These are phyloP conservation scores for Apiospora arundinis DNA, from an alignment of 2,329 filamentous ascomycete genomes.

Conservation along the genomic window DNA sequence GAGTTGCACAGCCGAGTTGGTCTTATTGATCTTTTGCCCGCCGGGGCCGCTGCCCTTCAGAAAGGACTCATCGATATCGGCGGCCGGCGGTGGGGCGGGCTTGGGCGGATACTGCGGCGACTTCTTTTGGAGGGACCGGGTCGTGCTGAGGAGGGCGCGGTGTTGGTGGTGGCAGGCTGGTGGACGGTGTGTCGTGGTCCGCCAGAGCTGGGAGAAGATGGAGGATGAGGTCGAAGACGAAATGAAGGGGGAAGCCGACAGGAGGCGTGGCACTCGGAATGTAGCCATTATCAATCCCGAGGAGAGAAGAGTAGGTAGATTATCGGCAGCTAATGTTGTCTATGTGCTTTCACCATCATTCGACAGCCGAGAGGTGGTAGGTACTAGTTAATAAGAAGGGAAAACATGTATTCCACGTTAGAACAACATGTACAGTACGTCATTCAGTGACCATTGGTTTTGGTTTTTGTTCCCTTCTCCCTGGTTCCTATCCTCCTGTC, in stretches of 20 bases:
- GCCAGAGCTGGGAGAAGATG: neutral
- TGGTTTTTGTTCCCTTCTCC: neutral
- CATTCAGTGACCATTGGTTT: neutral
- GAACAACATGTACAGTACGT: constrained; percentile 3
- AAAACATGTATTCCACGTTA: neutral
- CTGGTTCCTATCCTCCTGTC: neutral
- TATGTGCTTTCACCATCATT: neutral
- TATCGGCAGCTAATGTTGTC: neutral
- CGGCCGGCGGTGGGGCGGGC: constrained; percentile 73
- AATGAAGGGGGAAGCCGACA: neutral
- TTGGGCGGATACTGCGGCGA: constrained; percentile 71
- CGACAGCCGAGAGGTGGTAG: neutral
- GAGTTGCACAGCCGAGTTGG: constrained; percentile 90
- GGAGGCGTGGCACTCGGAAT: neutral
- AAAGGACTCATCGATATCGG: constrained; percentile 83
- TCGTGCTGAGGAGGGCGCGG: constrained; percentile 39
- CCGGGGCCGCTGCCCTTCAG: constrained; percentile 92
- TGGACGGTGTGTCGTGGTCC: too few relatives aligned
- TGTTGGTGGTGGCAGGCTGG: neutral
- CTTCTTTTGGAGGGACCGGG: constrained; percentile 49
- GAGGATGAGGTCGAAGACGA: neutral
- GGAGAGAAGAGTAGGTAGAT: neutral
- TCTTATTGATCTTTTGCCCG: constrained; percentile 98
- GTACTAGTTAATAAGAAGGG: neutral
- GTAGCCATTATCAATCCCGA: neutral